Evolutionary conservation across 768 basidiomycete genomes (phyloP).

Genomic region (Crucibulum laeve): DNA sequence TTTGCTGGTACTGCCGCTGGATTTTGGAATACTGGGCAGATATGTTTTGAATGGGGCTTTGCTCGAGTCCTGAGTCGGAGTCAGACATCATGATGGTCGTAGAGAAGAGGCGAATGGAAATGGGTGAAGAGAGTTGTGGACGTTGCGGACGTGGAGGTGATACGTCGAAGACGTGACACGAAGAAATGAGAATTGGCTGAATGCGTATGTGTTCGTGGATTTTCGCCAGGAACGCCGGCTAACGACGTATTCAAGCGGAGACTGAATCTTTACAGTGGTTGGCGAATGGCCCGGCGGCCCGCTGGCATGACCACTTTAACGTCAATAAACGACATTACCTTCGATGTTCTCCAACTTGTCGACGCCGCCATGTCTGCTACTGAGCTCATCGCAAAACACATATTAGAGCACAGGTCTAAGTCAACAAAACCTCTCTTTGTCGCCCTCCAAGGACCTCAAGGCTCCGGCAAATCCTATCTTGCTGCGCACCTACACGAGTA

Average conservation of each 20-base stretch:
- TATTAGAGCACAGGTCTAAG: conserved; percentile 20
- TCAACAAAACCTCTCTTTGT: conserved; percentile 63
- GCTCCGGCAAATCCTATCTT: conserved; percentile 87
- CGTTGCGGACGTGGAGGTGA: conserved; percentile 12
- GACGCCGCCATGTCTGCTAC: conserved; percentile 28
- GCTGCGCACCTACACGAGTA: conserved; percentile 48
- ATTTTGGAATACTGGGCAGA: conserved; percentile 43
- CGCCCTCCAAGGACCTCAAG: conserved; percentile 90
- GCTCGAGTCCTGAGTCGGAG: conserved; percentile 37
- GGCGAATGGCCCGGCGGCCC: no score
- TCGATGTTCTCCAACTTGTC: no score
- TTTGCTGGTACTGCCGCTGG: conserved; percentile 80
- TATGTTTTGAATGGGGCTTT: conserved; percentile 45
- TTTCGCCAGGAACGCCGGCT: not conserved
- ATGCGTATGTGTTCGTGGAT: not conserved
- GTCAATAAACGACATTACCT: no score
- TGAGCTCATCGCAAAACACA: conserved; percentile 23
- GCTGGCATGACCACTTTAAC: not conserved
- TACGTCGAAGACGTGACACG: no score
- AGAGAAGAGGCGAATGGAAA: conserved; percentile 5
- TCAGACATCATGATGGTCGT: conserved; percentile 49
- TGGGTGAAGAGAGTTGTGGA: conserved; percentile 11
- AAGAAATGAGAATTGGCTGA: no score
- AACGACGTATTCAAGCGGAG: not conserved
- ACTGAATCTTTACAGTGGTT: no score